A percentile compares a stretch with the other conserved stretches of the same genome.
Evolutionary conservation across 2,329 filamentous ascomycete species (phyloP).

Genomic region (Mariannaea sp.): DNA sequence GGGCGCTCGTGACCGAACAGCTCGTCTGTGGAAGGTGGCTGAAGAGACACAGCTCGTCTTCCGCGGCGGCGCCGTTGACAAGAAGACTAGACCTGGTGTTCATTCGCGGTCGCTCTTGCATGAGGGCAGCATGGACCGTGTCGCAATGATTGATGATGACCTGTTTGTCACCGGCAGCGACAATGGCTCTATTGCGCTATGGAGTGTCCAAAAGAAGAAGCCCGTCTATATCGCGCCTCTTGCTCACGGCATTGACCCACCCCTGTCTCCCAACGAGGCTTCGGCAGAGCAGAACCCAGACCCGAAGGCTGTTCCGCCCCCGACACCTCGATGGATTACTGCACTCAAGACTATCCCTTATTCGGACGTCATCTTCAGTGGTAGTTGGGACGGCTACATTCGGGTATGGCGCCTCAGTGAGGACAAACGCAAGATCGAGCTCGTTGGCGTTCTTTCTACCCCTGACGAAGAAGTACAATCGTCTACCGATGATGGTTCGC

Average conservation of each 20-base stretch:
- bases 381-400: conserved; percentile 88
- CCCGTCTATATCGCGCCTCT: conserved; percentile 78
- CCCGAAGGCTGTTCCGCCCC: conserved; percentile 61
- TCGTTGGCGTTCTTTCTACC: conserved; percentile 68
- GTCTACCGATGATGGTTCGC: conserved; percentile 39
- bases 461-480: conserved; percentile 28
- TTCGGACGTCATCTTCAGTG: conserved; percentile 86
- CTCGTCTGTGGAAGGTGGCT: conserved; percentile 91
- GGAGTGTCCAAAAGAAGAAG: conserved; percentile 94
- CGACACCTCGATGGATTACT: conserved; percentile 86
- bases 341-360: conserved; percentile 85
- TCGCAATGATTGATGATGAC: conserved; percentile 86
- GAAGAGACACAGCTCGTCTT: conserved; percentile 97
- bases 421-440: conserved; percentile 79
- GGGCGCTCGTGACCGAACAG: conserved; percentile 87
- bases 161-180: conserved; percentile 93
- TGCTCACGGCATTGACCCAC: conserved; percentile 83
- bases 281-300: conserved; percentile 74
- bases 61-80: conserved; percentile 74
- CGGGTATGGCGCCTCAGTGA: conserved; percentile 83
- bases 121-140: conserved; percentile 88
- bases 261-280: conserved; percentile 68
- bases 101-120: conserved; percentile 61
- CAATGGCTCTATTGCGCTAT: conserved; percentile 84
- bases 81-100: conserved; percentile 50